A percentile compares a stretch with the other conserved stretches of the same genome.
phyloP scores from a whole-genome alignment of 208 protist species.

The Leishmania braziliensis region DNA sequence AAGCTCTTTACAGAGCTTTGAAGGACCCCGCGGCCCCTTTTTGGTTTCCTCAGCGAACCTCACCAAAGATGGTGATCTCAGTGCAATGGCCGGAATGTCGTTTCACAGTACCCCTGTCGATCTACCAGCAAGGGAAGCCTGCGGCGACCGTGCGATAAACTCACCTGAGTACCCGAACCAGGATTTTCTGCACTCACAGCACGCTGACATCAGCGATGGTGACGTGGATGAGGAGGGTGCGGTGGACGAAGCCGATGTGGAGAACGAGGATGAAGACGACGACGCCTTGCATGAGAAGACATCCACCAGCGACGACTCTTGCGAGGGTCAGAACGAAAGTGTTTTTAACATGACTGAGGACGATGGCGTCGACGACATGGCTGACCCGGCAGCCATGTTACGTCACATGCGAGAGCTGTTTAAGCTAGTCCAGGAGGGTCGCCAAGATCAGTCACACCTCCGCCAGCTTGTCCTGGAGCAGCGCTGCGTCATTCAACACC shows the following conservation, averaged over 20 bases:
- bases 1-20: conserved; percentile 21
- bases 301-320: conserved; percentile 29
- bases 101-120: conserved; percentile 26
- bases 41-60: not conserved
- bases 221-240: conserved; percentile 24
- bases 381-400: conserved; percentile 25
- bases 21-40: not conserved
- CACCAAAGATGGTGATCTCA: conserved; percentile 12
- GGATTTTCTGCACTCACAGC: not conserved
- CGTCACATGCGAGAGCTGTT: conserved; percentile 43
- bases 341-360: conserved; percentile 42
- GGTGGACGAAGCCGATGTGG: conserved; percentile 24
- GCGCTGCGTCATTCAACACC: conserved; percentile 28
- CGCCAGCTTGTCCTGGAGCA: conserved; percentile 33
- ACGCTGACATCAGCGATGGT: not conserved
- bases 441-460: conserved; percentile 35
- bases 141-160: not conserved
- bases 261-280: conserved; percentile 32
- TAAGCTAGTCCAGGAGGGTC: conserved; percentile 40
- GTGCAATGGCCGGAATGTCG: conserved; percentile 11
- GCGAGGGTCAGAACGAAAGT: conserved; percentile 49
- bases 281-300: conserved; percentile 22
- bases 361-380: conserved; percentile 34
- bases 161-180: not conserved
- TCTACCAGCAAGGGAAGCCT: conserved; percentile 15